Percentiles rank a stretch among this genome's conserved stretches.
phyloP scores from a whole-genome alignment of 2,329 filamentous ascomycete genomes.

The Scolecobasidium constrictum region DNA sequence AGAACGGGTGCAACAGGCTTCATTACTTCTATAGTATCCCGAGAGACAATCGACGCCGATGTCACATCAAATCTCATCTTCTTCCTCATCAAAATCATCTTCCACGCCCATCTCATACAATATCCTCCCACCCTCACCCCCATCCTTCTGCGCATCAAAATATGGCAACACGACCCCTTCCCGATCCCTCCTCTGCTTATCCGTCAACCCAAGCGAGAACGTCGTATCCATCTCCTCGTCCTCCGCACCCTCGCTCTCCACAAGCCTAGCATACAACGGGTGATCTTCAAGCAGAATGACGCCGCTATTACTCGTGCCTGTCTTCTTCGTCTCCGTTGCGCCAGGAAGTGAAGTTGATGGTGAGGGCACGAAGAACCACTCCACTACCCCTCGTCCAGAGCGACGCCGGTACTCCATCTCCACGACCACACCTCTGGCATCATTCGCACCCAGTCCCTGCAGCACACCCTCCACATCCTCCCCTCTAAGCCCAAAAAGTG shows the following conservation, averaged over 20 bases:
- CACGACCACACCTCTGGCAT: conserved; percentile 53
- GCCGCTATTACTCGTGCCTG: conserved; percentile 13
- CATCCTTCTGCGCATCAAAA: conserved; percentile 77
- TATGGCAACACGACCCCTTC: conserved; percentile 90
- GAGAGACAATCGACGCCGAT: no score
- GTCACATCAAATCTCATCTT: conserved; percentile 79
- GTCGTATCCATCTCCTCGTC: conserved; percentile 56
- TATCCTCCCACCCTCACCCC: conserved; percentile 80
- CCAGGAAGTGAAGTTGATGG: background rate
- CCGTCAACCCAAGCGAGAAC: conserved; percentile 78
- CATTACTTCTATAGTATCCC: no score
- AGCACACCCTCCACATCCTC: conserved; percentile 72
- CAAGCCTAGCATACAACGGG: conserved; percentile 45
- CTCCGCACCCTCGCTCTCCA: conserved; percentile 29
- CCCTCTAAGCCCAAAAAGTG: conserved; percentile 62
- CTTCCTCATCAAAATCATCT: conserved; percentile 94
- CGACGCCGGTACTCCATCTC: conserved; percentile 80
- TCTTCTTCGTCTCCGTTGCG: conserved; percentile 12
- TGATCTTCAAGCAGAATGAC: conserved; percentile 65
- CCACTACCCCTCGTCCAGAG: conserved; percentile 65
- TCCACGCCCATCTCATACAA: conserved; percentile 94
- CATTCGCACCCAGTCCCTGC: conserved; percentile 50
- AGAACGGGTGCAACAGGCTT: no score
- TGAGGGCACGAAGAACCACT: conserved; percentile 50
- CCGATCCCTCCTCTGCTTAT: conserved; percentile 76